Evolutionary conservation across 345 rosid genomes (phyloP), one percentile per base, ranked within the genome.

Genomic region (Eutrema yunnanense): DNA sequence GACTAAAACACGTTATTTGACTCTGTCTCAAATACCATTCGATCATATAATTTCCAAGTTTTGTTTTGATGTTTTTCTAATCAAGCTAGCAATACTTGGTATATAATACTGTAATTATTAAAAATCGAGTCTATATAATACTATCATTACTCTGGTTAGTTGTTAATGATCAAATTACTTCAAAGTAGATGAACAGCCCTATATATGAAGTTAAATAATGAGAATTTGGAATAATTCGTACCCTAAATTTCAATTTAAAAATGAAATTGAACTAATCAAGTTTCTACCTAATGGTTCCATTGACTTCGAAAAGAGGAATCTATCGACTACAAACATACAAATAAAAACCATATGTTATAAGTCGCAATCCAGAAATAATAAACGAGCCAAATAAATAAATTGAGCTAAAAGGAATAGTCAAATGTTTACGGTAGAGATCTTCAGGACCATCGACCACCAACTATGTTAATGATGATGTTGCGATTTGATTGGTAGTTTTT

Each of bases 201-300:
- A 12, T 52, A 42, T 19, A 11, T 12, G 37, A 51, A 62, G 34
- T 41, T 71, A 41, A 50, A 61, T 27, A 41, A 41, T 40, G 14
- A 38, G 14, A 30, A 41, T 41, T 51, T 71, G 42, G 68, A 61
- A 71, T 51, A 61, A 50, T 71, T 61, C 67, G 13, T 30, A 71
- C 69, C 29, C 14, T 36, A 62, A 6, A 13, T 42, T 34, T 26
- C 8, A 53, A 72, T 51, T 52, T 2, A 30, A 62, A 72, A 51
- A 6, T 32, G 52, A 14, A 29, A 32, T 11, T 50, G 38, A 52
- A 27, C 11, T 44, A 67, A 9, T 52, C 46, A 6, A 40, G 26
- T 29, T 59, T 71, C 41, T 32, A 60, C 51, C 30, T 51, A 62
- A 51, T 51, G 36, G 37, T 62, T 41, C 61, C 61, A 50, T 71